Evolutionary conservation across 805 yeast species (phyloP), one percentile per base, ranked within the genome.

Genomic region (Kodamaea neixiangensis): DNA sequence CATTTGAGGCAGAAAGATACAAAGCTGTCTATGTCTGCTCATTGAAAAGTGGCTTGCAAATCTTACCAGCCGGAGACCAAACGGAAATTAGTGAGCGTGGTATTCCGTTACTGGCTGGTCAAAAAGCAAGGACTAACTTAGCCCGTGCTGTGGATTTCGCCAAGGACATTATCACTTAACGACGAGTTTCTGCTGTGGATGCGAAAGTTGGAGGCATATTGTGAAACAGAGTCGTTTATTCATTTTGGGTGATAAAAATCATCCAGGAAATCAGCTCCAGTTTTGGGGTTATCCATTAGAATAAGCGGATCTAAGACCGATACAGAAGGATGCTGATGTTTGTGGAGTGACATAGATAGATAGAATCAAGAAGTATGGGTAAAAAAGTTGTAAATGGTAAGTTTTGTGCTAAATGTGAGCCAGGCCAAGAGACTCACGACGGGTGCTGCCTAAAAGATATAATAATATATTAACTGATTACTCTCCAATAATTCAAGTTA

Each of bases 51-150:
- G 96, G 89, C 66, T 73, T 89, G 54, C 77, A 79, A 5, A 76
- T 81, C 40, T 68, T 89, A 25, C 86, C 87, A 7, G 89, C 69
- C 37, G 93, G 93, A 29, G 96, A 89, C 59, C 60, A 66, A 47
- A 87, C 96, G 0, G 88, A 87, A 64, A 87, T 89, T 58, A 96
- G 96, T 54, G 96, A 89, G 64, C 77, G 89, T 63, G 96, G 96
- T 59, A 83, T 89, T 43, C 87, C 94, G 0, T 69, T 89, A 39
- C 85, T 92, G 13, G 96, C 96, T 49, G 96, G 96, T 47, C 96
- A 89, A 65, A 89, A 89, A 71, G 93, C 96, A 0, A 79, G 96
- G 64, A 79, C 89, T 47, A 81, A 82, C 60, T 69, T 89, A 52
- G 96, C 96, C 3, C 77, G 96, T 63, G 86, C 93, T 1, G 90